Base-by-base conservation (phyloP, 2,329 filamentous ascomycete species). In the Blastomyces silverae region DNA sequence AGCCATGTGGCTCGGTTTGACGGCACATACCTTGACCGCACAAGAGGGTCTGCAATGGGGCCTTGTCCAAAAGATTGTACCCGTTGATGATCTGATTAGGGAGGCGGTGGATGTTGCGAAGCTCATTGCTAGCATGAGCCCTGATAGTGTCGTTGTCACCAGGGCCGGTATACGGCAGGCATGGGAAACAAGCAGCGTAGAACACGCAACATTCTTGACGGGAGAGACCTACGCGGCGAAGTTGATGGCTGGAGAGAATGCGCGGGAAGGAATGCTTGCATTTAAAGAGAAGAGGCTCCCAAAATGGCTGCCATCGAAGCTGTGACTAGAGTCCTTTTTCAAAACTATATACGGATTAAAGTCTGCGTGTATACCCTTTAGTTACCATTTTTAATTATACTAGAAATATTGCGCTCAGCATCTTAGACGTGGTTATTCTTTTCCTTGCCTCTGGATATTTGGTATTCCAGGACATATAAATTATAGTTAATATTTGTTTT, bases 281-380 rank as follows among this genome's bases (percentile, higher is more conserved):
- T 96, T 96, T 82, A 88, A 88, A 4, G 88, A 90, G 77, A 96
- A 96, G 85, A 84, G 88, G 79, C 91, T 91, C 83, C 80, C 92
- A 0, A 85, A 91, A 75, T 97, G 92, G 92, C 86, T 83, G 59
- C 77, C 68, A 82, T 94, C 76, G 84, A 89, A 74, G 92, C 82
- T 84, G 67, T 82, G 74, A 62, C 15, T 10, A 34, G 34, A 58
- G 13, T 25, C 17, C n/a, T 3, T 37, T 22, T 13, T 53, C 17
- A 20, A 46, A 34, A 44, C 39, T 46, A 34, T 31, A 34, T 25
- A n/a, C n/a, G n/a, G n/a, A n/a, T n/a, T n/a, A 46, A 39, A 20
- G 42, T n/a, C 6, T 31, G 25, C 17, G 22, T 60, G 39, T 60
- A 60, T 46, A 60, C 46, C 46, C 48, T n/a, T 34, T 34, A 34